Base-by-base conservation (phyloP, 768 basidiomycete genomes). In the Russula emetica region DNA sequence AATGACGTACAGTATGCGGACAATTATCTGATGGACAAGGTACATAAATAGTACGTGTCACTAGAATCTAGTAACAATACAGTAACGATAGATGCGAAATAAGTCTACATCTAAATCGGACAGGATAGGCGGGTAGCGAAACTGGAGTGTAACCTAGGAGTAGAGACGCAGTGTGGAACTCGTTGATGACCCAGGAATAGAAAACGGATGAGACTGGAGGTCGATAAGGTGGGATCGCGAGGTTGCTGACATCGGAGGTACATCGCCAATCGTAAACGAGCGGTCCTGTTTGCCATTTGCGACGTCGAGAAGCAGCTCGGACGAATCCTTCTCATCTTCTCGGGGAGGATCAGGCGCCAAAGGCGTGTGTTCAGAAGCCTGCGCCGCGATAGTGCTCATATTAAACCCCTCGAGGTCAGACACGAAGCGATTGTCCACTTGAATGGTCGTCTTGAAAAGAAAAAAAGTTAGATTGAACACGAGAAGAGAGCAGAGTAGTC, bases 341-440 rank as follows among this genome's bases (percentile, higher is more conserved):
- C 18, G 40, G 16, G 60, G 55, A 52, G 38, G 47, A 44, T 72
- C 73, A 34, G 77, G 77, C 10, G 76, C 74, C 13, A 5, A 36
- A 0, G 74, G 76, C 3, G 61, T 58, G 24, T 58, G 65, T 52
- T 58, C 64, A 22, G 67, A 60, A 11, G 64, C 67, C 16, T 50
- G 52, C 7, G 67, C 36, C 22, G 53, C 53, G 22, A 67, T 54
- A 45, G 50, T 28, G 14, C 73, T 77, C 11, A 83, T 72, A 58
- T 78, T 26, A 16, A 7, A 50, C 26, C 49, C 26, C 16, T 50
- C 75, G 32, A 72, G 66, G 64, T 84, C 78, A 47, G 74, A 71
- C 66, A 75, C 78, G 72, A 82, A 84, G 69, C 78, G 85, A 63
- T 79, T 77, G 66, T 74, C 78, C 55, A 84, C 82, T 77, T 85